These are phyloP conservation scores for Lumnitzera racemosa DNA, from an alignment of 345 rosid genomes.

Conservation along the genomic window DNA sequence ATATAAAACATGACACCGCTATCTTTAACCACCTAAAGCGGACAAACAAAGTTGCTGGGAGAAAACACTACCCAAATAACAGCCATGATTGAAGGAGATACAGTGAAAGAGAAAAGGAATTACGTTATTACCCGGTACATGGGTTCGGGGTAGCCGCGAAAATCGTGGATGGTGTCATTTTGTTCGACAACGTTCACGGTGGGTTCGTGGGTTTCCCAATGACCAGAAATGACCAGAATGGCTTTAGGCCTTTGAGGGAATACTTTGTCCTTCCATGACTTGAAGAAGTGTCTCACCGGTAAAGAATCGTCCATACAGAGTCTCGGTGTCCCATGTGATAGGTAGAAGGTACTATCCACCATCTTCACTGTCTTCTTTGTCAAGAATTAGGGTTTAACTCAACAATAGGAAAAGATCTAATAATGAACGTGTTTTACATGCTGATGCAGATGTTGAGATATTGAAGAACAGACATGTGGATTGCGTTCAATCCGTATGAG, in stretches of 20 bases:
- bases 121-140: constrained; percentile 54
- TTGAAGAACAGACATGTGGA: too few relatives aligned
- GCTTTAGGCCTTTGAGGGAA: constrained; percentile 44
- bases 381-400: too few relatives aligned
- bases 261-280: constrained; percentile 45
- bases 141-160: constrained; percentile 61
- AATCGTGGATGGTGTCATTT: constrained; percentile 73
- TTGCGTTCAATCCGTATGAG: too few relatives aligned
- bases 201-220: constrained; percentile 77
- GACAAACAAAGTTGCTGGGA: too few relatives aligned
- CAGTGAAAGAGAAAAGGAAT: neutral
- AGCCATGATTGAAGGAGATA: neutral
- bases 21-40: too few relatives aligned
- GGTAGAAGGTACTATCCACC: constrained; percentile 44
- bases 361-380: neutral
- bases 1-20: too few relatives aligned
- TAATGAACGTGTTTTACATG: too few relatives aligned
- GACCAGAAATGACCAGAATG: constrained; percentile 72
- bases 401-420: too few relatives aligned
- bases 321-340: constrained; percentile 85
- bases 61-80: too few relatives aligned
- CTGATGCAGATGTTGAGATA: too few relatives aligned
- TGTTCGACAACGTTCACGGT: constrained; percentile 48
- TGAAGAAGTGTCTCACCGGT: constrained; percentile 63
- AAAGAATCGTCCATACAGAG: constrained; percentile 62